Percentiles rank a stretch among this genome's conserved stretches.
Conservation (phyloP, 2,329 filamentous ascomycete species). For the Ampelomyces quisqualis region DNA sequence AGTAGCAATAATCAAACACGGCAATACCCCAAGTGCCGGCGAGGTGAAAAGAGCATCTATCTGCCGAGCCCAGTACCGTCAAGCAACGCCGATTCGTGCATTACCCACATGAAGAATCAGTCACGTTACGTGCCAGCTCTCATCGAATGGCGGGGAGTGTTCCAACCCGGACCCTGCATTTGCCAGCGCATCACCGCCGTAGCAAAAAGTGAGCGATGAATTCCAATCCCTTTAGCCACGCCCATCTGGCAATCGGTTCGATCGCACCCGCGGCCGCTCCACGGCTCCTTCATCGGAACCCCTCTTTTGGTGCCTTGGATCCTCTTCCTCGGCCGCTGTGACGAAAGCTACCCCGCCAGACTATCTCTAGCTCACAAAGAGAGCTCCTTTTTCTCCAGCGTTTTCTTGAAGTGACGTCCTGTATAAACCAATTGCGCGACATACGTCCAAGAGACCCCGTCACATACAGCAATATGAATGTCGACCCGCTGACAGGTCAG, state of each 20-base stretch:
- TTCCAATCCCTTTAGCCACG: slow-evolving; percentile 35
- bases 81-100: slow-evolving; percentile 19
- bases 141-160: slow-evolving; percentile 18
- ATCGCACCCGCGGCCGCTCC: slow-evolving; percentile 22
- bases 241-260: slow-evolving; percentile 28
- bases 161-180: slow-evolving; percentile 18
- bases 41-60: no score
- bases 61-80: background rate
- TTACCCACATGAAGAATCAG: slow-evolving; percentile 18
- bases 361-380: background rate
- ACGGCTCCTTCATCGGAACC: slow-evolving; percentile 16
- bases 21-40: no score
- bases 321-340: slow-evolving; percentile 1
- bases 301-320: slow-evolving; percentile 12
- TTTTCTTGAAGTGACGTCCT: no score
- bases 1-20: no score
- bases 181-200: slow-evolving; percentile 42
- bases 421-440: no score
- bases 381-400: no score
- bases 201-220: slow-evolving; percentile 24
- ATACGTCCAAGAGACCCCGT: background rate
- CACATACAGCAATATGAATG: slow-evolving; percentile 53
- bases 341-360: slow-evolving; percentile 22
- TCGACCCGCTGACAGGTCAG: slow-evolving; percentile 70
- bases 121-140: slow-evolving; percentile 15